Evolutionary conservation across 2,329 filamentous ascomycete genomes (phyloP).

Genomic region (Monosporascus sp.): DNA sequence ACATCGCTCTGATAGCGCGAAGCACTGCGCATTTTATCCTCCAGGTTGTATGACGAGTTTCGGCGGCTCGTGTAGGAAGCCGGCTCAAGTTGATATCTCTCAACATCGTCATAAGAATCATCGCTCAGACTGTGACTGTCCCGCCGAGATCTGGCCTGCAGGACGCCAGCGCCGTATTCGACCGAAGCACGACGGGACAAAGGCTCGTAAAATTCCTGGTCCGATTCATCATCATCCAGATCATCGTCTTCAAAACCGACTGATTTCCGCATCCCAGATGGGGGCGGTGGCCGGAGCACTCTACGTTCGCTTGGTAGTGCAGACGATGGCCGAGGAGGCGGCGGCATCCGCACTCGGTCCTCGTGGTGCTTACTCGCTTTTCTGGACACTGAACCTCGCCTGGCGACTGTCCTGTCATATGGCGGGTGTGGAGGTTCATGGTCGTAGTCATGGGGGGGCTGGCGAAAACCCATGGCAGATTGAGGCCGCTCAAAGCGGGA

Average conservation of each 20-base stretch:
- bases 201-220: slow-evolving; percentile 9
- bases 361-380: slow-evolving; percentile 34
- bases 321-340: slow-evolving; percentile 36
- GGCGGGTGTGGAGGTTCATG: slow-evolving; percentile 21
- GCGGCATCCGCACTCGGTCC: slow-evolving; percentile 45
- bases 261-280: slow-evolving; percentile 20
- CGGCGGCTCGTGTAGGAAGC: slow-evolving; percentile 25
- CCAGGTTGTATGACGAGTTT: slow-evolving; percentile 32
- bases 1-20: slow-evolving; percentile 50
- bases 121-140: slow-evolving; percentile 21
- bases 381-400: slow-evolving; percentile 39
- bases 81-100: slow-evolving; percentile 16
- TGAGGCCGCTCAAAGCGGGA: slow-evolving; percentile 29
- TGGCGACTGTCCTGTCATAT: slow-evolving; percentile 28
- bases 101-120: slow-evolving; percentile 12
- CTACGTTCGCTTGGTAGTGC: slow-evolving; percentile 26
- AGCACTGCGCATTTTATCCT: slow-evolving; percentile 40
- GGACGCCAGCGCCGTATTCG: slow-evolving; percentile 22
- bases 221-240: slow-evolving; percentile 11
- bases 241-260: slow-evolving; percentile 24
- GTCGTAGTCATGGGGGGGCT: slow-evolving; percentile 35
- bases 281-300: slow-evolving; percentile 25
- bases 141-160: slow-evolving; percentile 14
- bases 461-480: slow-evolving; percentile 36
- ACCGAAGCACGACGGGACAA: slow-evolving; percentile 19